Evolutionary conservation across 2,329 filamentous ascomycete species (phyloP).

Genomic region (Paraconiothyrium sp.): DNA sequence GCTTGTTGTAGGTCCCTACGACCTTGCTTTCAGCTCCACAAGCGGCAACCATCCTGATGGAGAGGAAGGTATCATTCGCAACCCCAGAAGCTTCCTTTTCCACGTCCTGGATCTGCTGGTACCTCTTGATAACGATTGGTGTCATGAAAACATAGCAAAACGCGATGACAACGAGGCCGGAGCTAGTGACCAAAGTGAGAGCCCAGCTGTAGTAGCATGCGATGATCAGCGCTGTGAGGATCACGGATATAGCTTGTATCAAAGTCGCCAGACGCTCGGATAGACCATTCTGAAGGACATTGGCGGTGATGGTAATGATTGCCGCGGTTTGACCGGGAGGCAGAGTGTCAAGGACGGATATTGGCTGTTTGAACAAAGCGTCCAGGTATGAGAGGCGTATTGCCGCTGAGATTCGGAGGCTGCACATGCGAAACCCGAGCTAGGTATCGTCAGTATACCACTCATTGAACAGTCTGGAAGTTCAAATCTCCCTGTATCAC

Average conservation of each 20-base stretch:
- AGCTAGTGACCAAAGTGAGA: slow-evolving; percentile 37
- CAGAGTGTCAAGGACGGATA: slow-evolving; percentile 36
- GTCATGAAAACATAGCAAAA: slow-evolving; percentile 33
- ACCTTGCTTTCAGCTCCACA: slow-evolving; percentile 36
- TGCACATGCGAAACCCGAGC: slow-evolving; percentile 38
- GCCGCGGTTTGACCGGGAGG: slow-evolving; percentile 39
- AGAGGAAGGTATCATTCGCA: slow-evolving; percentile 29
- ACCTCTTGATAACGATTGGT: slow-evolving; percentile 27
- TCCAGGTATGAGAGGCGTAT: slow-evolving; percentile 38
- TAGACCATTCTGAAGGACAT: slow-evolving; percentile 39
- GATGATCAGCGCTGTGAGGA: slow-evolving; percentile 33
- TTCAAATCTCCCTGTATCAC: background rate
- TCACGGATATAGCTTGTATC: slow-evolving; percentile 36
- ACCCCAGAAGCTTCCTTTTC: slow-evolving; percentile 33
- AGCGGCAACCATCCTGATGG: slow-evolving; percentile 37
- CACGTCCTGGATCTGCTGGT: slow-evolving; percentile 26
- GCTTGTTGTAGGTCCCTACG: slow-evolving; percentile 22
- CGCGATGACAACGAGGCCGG: slow-evolving; percentile 33
- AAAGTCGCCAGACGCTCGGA: slow-evolving; percentile 39
- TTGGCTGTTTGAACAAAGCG: slow-evolving; percentile 34
- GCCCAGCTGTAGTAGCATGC: slow-evolving; percentile 39
- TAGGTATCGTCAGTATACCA: slow-evolving; percentile 19
- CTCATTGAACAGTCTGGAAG: no score
- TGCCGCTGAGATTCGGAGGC: slow-evolving; percentile 37
- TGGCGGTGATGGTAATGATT: slow-evolving; percentile 41